Evolutionary conservation across 352 stramenopile genomes (phyloP).

Genomic region (Phytophthora foliorum): DNA sequence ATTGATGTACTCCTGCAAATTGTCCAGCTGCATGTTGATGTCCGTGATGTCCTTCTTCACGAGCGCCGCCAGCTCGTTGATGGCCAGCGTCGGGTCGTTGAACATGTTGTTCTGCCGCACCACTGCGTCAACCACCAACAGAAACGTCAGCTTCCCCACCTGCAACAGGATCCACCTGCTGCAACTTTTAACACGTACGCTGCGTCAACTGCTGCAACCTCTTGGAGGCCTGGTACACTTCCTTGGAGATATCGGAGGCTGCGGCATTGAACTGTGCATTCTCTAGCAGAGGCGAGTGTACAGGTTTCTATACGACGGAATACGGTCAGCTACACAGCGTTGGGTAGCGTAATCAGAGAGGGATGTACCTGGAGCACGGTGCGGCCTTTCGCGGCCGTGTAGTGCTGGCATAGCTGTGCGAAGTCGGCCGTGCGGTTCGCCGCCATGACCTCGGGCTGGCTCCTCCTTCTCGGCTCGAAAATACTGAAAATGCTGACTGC

Average conservation of each 20-base stretch:
- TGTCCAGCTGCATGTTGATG: conserved; percentile 89
- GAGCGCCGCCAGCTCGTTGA: conserved; percentile 83
- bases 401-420: conserved; percentile 69
- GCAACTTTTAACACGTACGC: conserved; percentile 48
- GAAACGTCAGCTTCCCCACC: neutral
- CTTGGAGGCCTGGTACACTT: conserved; percentile 85
- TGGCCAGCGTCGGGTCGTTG: conserved; percentile 85
- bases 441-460: conserved; percentile 45
- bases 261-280: conserved; percentile 86
- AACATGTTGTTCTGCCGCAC: conserved; percentile 93
- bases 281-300: conserved; percentile 65
- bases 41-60: conserved; percentile 91
- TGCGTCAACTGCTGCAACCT: conserved; percentile 84
- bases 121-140: conserved; percentile 49
- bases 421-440: conserved; percentile 82
- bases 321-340: conserved; percentile 11
- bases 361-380: conserved; percentile 34
- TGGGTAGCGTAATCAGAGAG: neutral
- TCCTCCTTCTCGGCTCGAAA: conserved; percentile 7
- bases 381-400: conserved; percentile 45
- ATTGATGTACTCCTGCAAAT: conserved; percentile 85
- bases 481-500: conserved; percentile 1
- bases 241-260: conserved; percentile 84
- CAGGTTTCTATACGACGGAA: conserved; percentile 43
- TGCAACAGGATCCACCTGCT: neutral